Conservation (phyloP, 257 asterid genomes). For the Solanum piurae region DNA sequence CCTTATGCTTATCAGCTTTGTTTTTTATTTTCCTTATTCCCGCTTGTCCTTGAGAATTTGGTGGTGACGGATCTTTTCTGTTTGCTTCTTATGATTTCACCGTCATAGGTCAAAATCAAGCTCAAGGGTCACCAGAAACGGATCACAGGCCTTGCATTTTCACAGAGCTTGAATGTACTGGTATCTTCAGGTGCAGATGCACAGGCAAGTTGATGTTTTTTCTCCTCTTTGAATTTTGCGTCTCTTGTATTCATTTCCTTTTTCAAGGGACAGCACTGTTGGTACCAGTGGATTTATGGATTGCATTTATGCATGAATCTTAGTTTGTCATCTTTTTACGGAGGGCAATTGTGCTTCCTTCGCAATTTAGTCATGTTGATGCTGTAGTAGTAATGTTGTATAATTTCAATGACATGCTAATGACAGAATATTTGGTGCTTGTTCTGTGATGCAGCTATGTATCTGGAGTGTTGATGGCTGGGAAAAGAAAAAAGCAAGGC, state of each 20-base stretch:
- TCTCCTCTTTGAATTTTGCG: neutral
- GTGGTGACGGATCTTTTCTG: neutral
- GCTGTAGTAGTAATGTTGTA: neutral
- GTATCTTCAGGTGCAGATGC: conserved; percentile 99
- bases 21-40: neutral
- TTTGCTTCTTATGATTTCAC: neutral
- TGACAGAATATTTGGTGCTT: neutral
- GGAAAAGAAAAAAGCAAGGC: conserved; percentile 79
- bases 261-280: neutral
- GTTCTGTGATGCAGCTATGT: conserved; percentile 42
- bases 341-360: neutral
- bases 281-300: neutral
- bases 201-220: conserved; percentile 35
- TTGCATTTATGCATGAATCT: neutral
- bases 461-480: conserved; percentile 86
- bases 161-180: conserved; percentile 69
- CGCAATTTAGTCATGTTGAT: neutral
- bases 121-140: conserved; percentile 94
- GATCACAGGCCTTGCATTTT: conserved; percentile 92
- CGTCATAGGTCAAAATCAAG: conserved; percentile 65
- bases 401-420: neutral
- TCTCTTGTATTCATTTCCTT: neutral
- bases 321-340: neutral
- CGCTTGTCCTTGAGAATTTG: neutral
- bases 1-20: neutral